phyloP scores from a whole-genome alignment of 495 filamentous ascomycete species.

The Entonaema liquescens region DNA sequence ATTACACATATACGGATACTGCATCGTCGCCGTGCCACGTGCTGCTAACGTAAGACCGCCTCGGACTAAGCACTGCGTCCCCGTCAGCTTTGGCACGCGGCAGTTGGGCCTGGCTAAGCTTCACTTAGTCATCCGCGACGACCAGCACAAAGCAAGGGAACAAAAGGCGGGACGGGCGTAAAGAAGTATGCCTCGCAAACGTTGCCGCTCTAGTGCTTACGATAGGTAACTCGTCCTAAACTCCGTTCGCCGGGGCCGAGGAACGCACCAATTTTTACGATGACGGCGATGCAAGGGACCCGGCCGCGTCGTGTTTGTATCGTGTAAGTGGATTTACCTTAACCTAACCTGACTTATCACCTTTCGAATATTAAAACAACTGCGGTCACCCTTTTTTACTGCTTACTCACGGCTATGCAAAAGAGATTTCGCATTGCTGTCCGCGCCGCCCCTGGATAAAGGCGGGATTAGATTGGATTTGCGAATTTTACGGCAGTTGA shows the following conservation, averaged over 20 bases:
- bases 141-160: background rate
- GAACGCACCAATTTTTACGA: background rate
- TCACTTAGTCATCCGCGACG: conserved; percentile 8
- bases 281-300: background rate
- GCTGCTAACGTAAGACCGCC: conserved; percentile 32
- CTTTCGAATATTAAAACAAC: too few relatives aligned
- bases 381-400: background rate
- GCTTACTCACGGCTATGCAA: conserved; percentile 22
- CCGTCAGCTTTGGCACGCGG: conserved; percentile 5
- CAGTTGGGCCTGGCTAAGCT: conserved; percentile 1
- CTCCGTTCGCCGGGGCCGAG: background rate
- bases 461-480: background rate
- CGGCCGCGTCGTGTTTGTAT: background rate
- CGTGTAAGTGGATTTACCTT: background rate
- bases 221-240: background rate
- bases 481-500: background rate
- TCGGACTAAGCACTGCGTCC: conserved; percentile 9
- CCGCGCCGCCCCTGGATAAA: background rate
- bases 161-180: background rate
- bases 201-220: conserved; percentile 9
- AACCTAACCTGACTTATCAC: background rate
- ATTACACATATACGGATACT: conserved; percentile 21
- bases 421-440: background rate
- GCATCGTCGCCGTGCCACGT: conserved; percentile 34
- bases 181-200: background rate